Evolutionary conservation across 2,329 filamentous ascomycete species (phyloP), one percentile per base, ranked within the genome.

Genomic region (Dothideomycetes sp.): DNA sequence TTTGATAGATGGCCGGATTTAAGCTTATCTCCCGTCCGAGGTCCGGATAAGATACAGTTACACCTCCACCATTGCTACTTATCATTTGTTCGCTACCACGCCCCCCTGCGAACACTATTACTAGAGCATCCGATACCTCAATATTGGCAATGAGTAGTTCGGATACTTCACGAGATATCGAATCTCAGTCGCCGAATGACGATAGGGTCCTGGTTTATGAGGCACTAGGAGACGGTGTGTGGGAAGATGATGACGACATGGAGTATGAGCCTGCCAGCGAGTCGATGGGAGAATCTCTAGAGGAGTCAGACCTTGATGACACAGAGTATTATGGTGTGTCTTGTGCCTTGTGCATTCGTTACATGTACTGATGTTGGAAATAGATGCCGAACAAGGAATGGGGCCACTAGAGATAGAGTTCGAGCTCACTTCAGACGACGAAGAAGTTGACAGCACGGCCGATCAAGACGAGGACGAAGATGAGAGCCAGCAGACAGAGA

Each of bases 191-290:
- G 3, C 32, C 39, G 19, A 34, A 29, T 10, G 36, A 33, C 4
- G 27, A 41, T 18, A 11, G 4, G 11, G 36, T 12, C 14, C 34
- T 34, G 10, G 32, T 29, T 14, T 43, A 39, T 19, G 41, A 22
- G 17, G 18, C 24, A 24, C 27, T 33, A 15, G 9, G 31, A 9
- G 54, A 57, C 41, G 41, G 53, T 47, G 30, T 42, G 29, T 51
- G 52, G 31, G 58, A 59, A 41, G 59, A 59, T 48, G 63, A 67
- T 59, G 67, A 72, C 58, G 68, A 70, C 55, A 68, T 70, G 62
- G 68, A 71, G 46, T 69, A 64, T 55, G 59, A 69, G 49, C 59
- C 63, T 19, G 58, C 63, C 34, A 53, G 61, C 41, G 62, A 64
- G 43, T 57, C 56, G 11, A 59, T 51, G 37, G 60, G 55, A 33